A percentile compares a stretch with the other conserved stretches of the same genome.
Conservation (phyloP, 768 basidiomycete genomes). For the Leccinum imitatum region DNA sequence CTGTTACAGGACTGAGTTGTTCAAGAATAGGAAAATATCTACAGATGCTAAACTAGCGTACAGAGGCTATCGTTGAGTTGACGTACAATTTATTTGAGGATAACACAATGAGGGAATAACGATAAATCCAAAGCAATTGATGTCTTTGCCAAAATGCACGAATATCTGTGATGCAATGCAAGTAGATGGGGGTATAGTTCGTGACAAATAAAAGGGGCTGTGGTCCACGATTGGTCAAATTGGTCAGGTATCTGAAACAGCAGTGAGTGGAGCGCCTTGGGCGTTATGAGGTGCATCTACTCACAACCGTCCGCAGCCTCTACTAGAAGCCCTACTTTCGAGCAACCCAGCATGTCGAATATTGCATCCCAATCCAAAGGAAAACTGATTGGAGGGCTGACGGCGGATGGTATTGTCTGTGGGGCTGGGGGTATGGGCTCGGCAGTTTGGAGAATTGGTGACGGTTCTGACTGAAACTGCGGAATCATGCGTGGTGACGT, state of each 20-base stretch:
- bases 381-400: conserved; percentile 18
- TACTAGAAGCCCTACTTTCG: not conserved
- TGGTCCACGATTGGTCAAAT: not conserved
- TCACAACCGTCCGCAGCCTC: conserved; percentile 12
- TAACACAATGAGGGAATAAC: not conserved
- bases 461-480: conserved; percentile 6
- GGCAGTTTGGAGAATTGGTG: conserved; percentile 3
- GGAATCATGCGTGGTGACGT: conserved; percentile 12
- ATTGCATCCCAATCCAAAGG: conserved; percentile 33
- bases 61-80: not conserved
- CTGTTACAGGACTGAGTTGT: not conserved
- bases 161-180: conserved; percentile 4
- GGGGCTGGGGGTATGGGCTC: not conserved
- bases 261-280: not conserved
- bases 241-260: conserved; percentile 5
- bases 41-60: not conserved
- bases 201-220: conserved; percentile 1
- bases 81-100: conserved; percentile 1
- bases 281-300: not conserved
- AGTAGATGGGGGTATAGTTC: conserved; percentile 1
- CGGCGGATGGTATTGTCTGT: conserved; percentile 2
- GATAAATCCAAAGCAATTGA: not conserved
- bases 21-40: not conserved
- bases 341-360: conserved; percentile 29
- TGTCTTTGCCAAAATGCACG: conserved; percentile 6